A percentile compares a stretch with the other conserved stretches of the same genome.
These are phyloP conservation scores for Amaranthus palmeri DNA, from an alignment of 148 eudicot species.

Conservation along the genomic window DNA sequence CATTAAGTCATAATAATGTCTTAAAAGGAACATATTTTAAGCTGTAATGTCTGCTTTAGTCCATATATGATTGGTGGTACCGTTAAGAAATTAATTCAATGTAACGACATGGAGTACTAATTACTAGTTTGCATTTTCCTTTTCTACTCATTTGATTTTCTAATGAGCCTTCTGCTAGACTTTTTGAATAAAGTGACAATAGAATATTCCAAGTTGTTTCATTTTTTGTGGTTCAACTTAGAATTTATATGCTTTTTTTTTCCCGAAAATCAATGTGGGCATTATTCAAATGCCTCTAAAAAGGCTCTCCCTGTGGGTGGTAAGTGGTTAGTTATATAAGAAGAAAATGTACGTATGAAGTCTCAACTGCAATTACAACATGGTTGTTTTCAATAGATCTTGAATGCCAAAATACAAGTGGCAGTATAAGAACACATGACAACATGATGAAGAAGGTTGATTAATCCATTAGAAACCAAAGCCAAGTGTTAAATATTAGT, in stretches of 20 bases:
- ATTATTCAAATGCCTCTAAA: background rate
- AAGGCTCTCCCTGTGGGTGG: too few relatives aligned
- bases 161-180: too few relatives aligned
- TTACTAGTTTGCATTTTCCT: background rate
- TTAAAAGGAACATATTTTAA: background rate
- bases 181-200: background rate
- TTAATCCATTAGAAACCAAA: background rate
- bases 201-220: background rate
- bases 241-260: background rate
- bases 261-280: background rate
- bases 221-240: background rate
- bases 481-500: background rate
- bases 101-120: background rate
- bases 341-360: background rate
- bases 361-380: background rate
- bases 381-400: background rate
- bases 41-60: too few relatives aligned
- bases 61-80: too few relatives aligned
- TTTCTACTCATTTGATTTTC: background rate
- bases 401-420: background rate
- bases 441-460: background rate
- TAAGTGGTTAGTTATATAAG: too few relatives aligned
- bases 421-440: background rate
- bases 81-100: background rate
- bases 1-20: background rate